Evolutionary conservation across 2,329 filamentous ascomycete species (phyloP), one percentile per base, ranked within the genome.

Genomic region (Diaporthe sp.): DNA sequence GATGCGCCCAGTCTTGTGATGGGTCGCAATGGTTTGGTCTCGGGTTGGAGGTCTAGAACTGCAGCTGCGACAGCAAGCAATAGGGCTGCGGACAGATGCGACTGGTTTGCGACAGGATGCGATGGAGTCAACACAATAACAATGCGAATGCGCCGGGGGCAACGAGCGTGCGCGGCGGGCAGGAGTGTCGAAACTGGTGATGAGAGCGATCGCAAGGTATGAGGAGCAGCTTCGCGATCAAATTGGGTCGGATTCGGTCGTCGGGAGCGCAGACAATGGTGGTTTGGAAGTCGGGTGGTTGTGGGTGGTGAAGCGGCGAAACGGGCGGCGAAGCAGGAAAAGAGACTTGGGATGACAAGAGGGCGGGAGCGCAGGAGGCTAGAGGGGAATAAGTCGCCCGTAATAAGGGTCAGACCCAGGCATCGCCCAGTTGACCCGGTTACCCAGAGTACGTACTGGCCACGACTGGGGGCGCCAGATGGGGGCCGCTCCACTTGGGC

Each of bases 281-380:
- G 44, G 47, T 63, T 49, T n/a, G 55, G 25, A 55, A 75, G 68
- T 55, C n/a, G 42, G 74, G 71, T 76, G 71, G 44, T 34, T 51
- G 65, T 63, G 60, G 34, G 39, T 47, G 44, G 39, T 57, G 42
- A 57, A 28, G 72, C 44, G 55, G 60, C 72, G 37, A 58, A 57
- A 65, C 37, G 34, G 73, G 72, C 75, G 75, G 75, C 72, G 71
- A 70, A 51, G 53, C 34, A 58, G 72, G 42, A 74, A 67, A 63
- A 67, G 67, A 61, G 74, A 76, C 75, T 75, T 72, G 75, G 55
- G 73, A 72, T 55, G 47, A 55, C 71, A 65, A 65, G 71, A 61
- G 75, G 47, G 75, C 68, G 75, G 75, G 75, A 76, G 75, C 73
- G 75, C 70, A 65, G 72, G 70, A 61, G 75, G 73, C 75, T 76